Evolutionary conservation across 805 yeast genomes (phyloP).

Genomic region (Blastobotrys peoriensis): DNA sequence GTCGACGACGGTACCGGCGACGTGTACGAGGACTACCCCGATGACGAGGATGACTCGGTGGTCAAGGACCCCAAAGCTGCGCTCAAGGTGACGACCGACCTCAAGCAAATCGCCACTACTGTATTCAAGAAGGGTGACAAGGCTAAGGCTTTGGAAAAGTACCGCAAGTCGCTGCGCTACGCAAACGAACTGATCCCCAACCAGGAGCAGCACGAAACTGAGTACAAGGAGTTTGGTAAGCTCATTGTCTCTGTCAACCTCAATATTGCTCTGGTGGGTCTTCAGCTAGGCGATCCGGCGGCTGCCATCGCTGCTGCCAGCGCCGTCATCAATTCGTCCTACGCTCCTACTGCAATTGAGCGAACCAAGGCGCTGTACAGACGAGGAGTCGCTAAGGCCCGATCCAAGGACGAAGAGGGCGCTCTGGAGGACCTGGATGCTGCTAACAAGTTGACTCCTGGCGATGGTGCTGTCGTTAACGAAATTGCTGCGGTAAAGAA

Average conservation of each 20-base stretch:
- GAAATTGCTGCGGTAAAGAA: slow-evolving; percentile 57
- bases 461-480: slow-evolving; percentile 63
- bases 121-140: slow-evolving; percentile 62
- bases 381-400: slow-evolving; percentile 68
- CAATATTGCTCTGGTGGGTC: slow-evolving; percentile 68
- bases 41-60: slow-evolving; percentile 59
- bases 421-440: slow-evolving; percentile 61
- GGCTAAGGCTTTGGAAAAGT: slow-evolving; percentile 56
- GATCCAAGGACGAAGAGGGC: slow-evolving; percentile 59
- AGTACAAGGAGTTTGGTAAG: slow-evolving; percentile 46
- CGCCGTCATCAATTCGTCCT: slow-evolving; percentile 54
- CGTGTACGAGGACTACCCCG: slow-evolving; percentile 65
- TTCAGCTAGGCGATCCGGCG: slow-evolving; percentile 53
- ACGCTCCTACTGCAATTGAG: slow-evolving; percentile 51
- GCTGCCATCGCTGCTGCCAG: slow-evolving; percentile 55
- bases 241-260: slow-evolving; percentile 60
- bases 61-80: slow-evolving; percentile 62
- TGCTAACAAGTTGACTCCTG: slow-evolving; percentile 60
- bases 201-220: slow-evolving; percentile 29
- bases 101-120: slow-evolving; percentile 75
- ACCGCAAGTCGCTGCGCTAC: slow-evolving; percentile 64
- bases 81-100: slow-evolving; percentile 52
- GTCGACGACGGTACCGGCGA: slow-evolving; percentile 86
- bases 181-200: slow-evolving; percentile 70
- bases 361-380: slow-evolving; percentile 83